Conservation (phyloP, 192 early-diverging fungal genomes). For the Umbelopsis isabellina region DNA sequence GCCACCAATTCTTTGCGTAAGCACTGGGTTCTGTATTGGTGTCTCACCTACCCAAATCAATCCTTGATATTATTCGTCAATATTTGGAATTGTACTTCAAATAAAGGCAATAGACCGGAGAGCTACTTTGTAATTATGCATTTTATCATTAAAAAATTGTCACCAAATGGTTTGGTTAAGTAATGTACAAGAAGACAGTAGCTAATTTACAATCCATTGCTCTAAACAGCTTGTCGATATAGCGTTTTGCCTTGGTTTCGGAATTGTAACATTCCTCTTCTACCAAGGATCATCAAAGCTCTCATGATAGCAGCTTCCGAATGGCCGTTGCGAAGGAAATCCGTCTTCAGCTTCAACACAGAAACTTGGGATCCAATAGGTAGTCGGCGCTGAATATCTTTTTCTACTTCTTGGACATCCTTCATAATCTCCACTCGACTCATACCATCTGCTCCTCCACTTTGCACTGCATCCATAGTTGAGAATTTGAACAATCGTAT, state of each 20-base stretch:
- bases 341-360: slow-evolving; percentile 49
- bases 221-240: slow-evolving; percentile 39
- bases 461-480: slow-evolving; percentile 96
- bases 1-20: too few species aligned
- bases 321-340: slow-evolving; percentile 50
- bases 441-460: slow-evolving; percentile 84
- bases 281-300: slow-evolving; percentile 81
- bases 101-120: too few species aligned
- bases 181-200: neutral
- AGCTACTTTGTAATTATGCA: too few species aligned
- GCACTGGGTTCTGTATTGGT: too few species aligned
- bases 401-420: slow-evolving; percentile 82
- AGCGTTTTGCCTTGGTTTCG: slow-evolving; percentile 68
- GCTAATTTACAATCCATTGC: neutral
- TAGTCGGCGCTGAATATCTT: slow-evolving; percentile 82
- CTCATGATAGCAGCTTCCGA: slow-evolving; percentile 62
- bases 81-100: too few species aligned
- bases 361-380: slow-evolving; percentile 84
- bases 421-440: slow-evolving; percentile 71
- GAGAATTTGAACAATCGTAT: slow-evolving; percentile 97
- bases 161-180: too few species aligned
- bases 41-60: too few species aligned
- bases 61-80: too few species aligned
- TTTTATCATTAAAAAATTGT: too few species aligned
- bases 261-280: slow-evolving; percentile 82